A percentile compares a stretch with the other conserved stretches of the same genome.
Evolutionary conservation across 1,284 basidiomycete species (phyloP).

Genomic region (Coniferiporia sulphurascens): DNA sequence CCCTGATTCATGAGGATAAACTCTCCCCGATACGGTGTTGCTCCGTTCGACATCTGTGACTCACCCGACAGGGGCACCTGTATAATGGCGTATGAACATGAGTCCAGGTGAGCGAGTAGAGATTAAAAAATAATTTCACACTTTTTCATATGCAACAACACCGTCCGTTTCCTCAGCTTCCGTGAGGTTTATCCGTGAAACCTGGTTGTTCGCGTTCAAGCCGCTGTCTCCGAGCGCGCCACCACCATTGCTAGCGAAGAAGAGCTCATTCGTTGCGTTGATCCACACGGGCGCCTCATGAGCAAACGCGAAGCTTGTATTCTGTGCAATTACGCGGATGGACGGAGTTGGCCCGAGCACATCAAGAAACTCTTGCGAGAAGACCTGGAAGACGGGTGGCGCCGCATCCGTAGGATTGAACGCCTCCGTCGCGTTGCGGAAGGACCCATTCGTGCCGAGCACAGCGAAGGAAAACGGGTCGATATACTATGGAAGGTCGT

Average conservation of each 20-base stretch:
- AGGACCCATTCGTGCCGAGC: slow-evolving; percentile 27
- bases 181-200: slow-evolving; percentile 31
- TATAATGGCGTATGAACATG: neutral
- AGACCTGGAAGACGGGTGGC: slow-evolving; percentile 66
- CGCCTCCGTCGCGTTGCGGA: slow-evolving; percentile 25
- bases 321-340: slow-evolving; percentile 52
- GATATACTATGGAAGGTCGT: slow-evolving; percentile 23
- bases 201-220: slow-evolving; percentile 38
- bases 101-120: neutral
- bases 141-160: slow-evolving; percentile 27
- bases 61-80: slow-evolving; percentile 32
- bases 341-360: slow-evolving; percentile 56
- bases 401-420: slow-evolving; percentile 31
- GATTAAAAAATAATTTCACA: slow-evolving; percentile 24
- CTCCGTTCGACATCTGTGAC: slow-evolving; percentile 72
- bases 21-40: slow-evolving; percentile 57
- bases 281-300: slow-evolving; percentile 36
- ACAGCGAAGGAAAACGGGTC: slow-evolving; percentile 28
- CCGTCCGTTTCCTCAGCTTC: slow-evolving; percentile 26
- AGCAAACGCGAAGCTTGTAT: slow-evolving; percentile 33
- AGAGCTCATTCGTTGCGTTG: slow-evolving; percentile 31
- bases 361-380: slow-evolving; percentile 52
- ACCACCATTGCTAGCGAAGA: slow-evolving; percentile 37
- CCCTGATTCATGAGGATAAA: slow-evolving; percentile 68
- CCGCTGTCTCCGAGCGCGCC: slow-evolving; percentile 33